These are phyloP conservation scores for Camelina neglecta DNA, from an alignment of 345 rosid genomes.

Conservation along the genomic window DNA sequence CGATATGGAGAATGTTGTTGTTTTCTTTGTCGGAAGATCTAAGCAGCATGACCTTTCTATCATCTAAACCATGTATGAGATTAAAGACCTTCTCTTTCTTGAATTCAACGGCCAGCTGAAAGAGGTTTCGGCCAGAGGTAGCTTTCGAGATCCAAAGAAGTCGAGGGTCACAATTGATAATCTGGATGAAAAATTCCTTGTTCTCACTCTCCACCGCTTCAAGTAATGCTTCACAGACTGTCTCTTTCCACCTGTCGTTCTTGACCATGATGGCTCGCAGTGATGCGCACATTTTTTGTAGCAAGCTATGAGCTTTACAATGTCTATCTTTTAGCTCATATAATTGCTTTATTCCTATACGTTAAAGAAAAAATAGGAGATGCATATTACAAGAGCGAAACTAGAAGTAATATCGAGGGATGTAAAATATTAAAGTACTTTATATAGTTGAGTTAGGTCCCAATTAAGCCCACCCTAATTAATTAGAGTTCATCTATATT, in stretches of 20 bases:
- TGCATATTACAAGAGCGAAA: too few species aligned
- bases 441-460: too few species aligned
- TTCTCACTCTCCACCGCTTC: conserved; percentile 24
- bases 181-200: not conserved
- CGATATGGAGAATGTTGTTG: conserved; percentile 34
- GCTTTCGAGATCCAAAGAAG: conserved; percentile 1
- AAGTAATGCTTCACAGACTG: not conserved
- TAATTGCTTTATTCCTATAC: not conserved
- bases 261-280: too few species aligned
- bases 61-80: conserved; percentile 21
- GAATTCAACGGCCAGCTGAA: conserved; percentile 25
- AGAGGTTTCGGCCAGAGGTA: conserved; percentile 3
- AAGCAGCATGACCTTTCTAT: not conserved
- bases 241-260: not conserved
- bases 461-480: too few species aligned
- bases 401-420: too few species aligned
- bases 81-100: conserved; percentile 25
- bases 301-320: not conserved
- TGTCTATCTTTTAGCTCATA: not conserved
- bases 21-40: conserved; percentile 9
- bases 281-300: too few species aligned
- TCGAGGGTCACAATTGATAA: not conserved
- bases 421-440: too few species aligned
- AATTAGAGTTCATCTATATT: too few species aligned
- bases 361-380: too few species aligned